Evolutionary conservation across 1,284 basidiomycete species (phyloP).

Genomic region (Trametes sp.): DNA sequence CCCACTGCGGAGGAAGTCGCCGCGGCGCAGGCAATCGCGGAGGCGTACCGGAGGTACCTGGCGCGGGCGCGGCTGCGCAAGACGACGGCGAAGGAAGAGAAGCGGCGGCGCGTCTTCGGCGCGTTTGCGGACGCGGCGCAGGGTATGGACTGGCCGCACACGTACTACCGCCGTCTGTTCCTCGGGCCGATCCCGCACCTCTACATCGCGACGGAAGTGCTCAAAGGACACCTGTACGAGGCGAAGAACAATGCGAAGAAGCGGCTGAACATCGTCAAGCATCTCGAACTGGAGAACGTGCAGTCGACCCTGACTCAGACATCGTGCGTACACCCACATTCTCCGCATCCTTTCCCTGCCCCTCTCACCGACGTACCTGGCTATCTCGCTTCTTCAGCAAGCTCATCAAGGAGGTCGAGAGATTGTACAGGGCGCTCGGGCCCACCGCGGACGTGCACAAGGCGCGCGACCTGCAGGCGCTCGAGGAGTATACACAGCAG

Average conservation of each 20-base stretch:
- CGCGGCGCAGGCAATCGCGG: conserved; percentile 42
- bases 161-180: conserved; percentile 52
- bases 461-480: conserved; percentile 27
- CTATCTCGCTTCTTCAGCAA: conserved; percentile 12
- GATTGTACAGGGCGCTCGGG: conserved; percentile 28
- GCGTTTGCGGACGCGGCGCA: conserved; percentile 44
- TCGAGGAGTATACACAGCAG: conserved; percentile 25
- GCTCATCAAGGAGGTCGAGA: conserved; percentile 25
- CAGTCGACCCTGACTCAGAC: conserved; percentile 39
- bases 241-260: conserved; percentile 47
- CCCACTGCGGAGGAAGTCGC: conserved; percentile 42
- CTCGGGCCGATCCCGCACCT: conserved; percentile 59
- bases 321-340: conserved; percentile 25
- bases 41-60: conserved; percentile 40
- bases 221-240: conserved; percentile 37
- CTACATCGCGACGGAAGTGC: conserved; percentile 52
- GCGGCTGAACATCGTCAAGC: conserved; percentile 39
- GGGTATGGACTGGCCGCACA: conserved; percentile 44
- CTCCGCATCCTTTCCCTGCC: neutral
- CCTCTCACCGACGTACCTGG: neutral
- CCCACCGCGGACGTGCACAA: conserved; percentile 33
- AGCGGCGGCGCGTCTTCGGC: conserved; percentile 18
- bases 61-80: conserved; percentile 26
- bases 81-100: conserved; percentile 10
- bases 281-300: conserved; percentile 46